Percentiles rank a stretch among this genome's conserved stretches.
These are phyloP conservation scores for Exobasidium cylindrosporum DNA, from an alignment of 1,284 basidiomycete species.

Conservation along the genomic window DNA sequence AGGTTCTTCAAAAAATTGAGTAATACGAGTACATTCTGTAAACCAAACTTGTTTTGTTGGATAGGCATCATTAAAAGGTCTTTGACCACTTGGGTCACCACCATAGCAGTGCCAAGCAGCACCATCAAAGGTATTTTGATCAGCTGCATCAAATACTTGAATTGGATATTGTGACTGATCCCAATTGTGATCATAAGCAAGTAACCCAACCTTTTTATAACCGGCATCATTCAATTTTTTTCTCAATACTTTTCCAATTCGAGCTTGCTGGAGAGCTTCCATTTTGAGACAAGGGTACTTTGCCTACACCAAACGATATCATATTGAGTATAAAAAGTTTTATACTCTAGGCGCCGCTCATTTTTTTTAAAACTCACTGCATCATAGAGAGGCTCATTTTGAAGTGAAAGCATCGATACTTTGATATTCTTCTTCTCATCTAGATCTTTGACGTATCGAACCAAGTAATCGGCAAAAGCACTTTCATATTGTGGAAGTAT, in stretches of 20 bases:
- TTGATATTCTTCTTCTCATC: constrained; percentile 21
- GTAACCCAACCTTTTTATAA: constrained; percentile 16
- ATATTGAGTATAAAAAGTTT: background rate
- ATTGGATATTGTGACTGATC: constrained; percentile 25
- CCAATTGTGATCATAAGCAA: constrained; percentile 38
- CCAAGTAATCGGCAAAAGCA: constrained; percentile 30
- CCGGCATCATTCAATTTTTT: constrained; percentile 23
- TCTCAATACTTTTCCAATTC: constrained; percentile 22
- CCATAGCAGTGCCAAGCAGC: constrained; percentile 45
- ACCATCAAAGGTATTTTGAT: constrained; percentile 18
- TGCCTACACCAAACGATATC: too few species aligned
- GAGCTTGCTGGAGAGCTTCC: constrained; percentile 16
- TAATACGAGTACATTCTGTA: constrained; percentile 34
- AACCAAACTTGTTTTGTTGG: constrained; percentile 25
- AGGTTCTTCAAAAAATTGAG: constrained; percentile 35
- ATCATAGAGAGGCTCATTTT: constrained; percentile 32
- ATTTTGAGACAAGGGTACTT: constrained; percentile 32
- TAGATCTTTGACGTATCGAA: constrained; percentile 25
- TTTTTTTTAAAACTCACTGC: background rate
- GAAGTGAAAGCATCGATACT: constrained; percentile 21
- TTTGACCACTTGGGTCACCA: constrained; percentile 24
- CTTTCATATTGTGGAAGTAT: constrained; percentile 27
- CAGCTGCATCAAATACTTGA: constrained; percentile 19
- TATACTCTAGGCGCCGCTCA: background rate
- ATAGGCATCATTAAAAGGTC: constrained; percentile 27